Conservation (phyloP, 2,329 filamentous ascomycete species). For the Tolypocladium cylindrosporum region DNA sequence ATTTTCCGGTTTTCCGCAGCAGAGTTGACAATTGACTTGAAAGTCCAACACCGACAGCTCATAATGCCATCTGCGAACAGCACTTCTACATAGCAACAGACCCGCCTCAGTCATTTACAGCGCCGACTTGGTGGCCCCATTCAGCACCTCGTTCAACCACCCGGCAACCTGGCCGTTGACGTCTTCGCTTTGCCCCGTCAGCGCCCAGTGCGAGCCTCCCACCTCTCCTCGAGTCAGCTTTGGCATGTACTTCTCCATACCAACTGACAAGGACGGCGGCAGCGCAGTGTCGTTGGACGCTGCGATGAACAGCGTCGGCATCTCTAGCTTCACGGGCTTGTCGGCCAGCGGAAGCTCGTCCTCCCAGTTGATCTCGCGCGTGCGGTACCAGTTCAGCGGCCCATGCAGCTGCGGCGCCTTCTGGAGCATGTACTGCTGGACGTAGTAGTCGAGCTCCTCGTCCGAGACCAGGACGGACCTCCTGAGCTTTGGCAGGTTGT, state of each 20-base stretch:
- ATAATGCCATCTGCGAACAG: neutral
- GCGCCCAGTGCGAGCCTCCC: conserved; percentile 67
- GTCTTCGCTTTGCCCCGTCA: conserved; percentile 61
- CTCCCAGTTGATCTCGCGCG: conserved; percentile 59
- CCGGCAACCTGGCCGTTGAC: conserved; percentile 59
- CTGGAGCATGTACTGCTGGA: conserved; percentile 56
- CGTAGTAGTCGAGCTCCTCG: conserved; percentile 71
- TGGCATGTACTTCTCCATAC: conserved; percentile 61
- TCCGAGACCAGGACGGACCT: conserved; percentile 49
- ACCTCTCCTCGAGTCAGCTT: conserved; percentile 58
- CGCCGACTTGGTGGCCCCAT: conserved; percentile 15
- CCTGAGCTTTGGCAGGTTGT: conserved; percentile 45
- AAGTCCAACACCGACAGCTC: neutral
- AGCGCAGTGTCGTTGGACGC: conserved; percentile 64
- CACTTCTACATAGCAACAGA: neutral
- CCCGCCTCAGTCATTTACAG: conserved; percentile 7
- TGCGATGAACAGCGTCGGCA: conserved; percentile 65
- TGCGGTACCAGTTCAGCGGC: conserved; percentile 84
- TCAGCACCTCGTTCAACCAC: conserved; percentile 46
- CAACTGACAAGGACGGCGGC: conserved; percentile 56
- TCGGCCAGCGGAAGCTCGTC: conserved; percentile 58
- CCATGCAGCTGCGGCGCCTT: conserved; percentile 54
- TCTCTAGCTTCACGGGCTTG: conserved; percentile 42
- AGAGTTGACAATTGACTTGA: neutral
- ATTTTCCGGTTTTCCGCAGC: neutral